Base-by-base conservation (phyloP, 352 stramenopile species). In the Blastocystis sp. region DNA sequence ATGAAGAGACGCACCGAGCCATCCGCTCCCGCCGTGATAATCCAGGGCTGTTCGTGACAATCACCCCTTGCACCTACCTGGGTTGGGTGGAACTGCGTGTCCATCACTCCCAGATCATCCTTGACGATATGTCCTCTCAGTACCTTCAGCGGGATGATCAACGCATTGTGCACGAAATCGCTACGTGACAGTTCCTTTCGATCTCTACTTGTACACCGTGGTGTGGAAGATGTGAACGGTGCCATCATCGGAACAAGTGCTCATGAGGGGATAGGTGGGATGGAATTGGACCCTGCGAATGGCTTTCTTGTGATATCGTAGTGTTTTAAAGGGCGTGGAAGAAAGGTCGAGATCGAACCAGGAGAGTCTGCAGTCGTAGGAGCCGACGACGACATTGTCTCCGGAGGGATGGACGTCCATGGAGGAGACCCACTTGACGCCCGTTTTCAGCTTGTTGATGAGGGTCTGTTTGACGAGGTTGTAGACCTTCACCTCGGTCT, bases 321-420 rank as follows among this genome's bases (percentile, higher is more conserved):
- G 91, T 49, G 95, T 98, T 90, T 98, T 98, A 92, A 96, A 99
- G 51, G 97, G 95, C 79, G 92, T 97, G 54, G 92, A 95, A 16
- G 93, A 94, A 42, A 99, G 88, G 88, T 99, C 97, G 54, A 99
- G 89, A 88, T 99, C 97, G 90, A 99, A 99, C 97, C 97, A 99
- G 73, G 95, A 95, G 84, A 99, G 90, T 27, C 95, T 91, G 75
- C 94, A 91, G 90, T 99, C 97, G 79, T 98, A 96, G 88, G 92
- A 97, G 63, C 95, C 96, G 59, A 98, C 92, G 86, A 99, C 92
- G 44, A 99, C 81, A 89, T 99, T 96, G 88, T 99, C 96, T 59
- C 97, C 97, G n/a, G 93, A 97, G 40, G 93, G 92, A 88, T 99
- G 97, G 14, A 99, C 91, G 86, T 96, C 94, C 88, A 99, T 93